Evolutionary conservation across 208 protist species (phyloP).

Genomic region (Naegleria gruberi): DNA sequence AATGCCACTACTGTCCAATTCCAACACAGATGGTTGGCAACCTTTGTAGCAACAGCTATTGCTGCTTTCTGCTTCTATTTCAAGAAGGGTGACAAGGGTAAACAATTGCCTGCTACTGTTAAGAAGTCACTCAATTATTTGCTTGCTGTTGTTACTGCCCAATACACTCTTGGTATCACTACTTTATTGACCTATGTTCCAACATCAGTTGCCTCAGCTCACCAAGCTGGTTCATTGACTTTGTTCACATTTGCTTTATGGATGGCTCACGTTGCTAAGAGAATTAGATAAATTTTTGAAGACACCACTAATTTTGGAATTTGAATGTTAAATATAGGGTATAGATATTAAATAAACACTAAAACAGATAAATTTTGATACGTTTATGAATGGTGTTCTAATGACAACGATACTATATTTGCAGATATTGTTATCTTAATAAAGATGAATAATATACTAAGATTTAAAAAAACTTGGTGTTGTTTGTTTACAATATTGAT

Average conservation of each 20-base stretch:
- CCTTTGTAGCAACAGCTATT: background rate
- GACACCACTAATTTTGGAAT: too few relatives aligned
- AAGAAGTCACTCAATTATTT: background rate
- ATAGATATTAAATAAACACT: too few relatives aligned
- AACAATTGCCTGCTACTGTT: background rate
- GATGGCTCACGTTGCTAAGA: background rate
- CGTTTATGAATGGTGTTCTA: too few relatives aligned
- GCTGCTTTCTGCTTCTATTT: background rate
- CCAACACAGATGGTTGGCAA: background rate
- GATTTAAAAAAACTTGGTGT: too few relatives aligned
- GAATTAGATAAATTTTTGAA: constrained; percentile 2
- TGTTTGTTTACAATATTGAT: too few relatives aligned
- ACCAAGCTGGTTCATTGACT: constrained; percentile 13
- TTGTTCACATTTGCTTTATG: background rate
- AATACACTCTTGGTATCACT: background rate
- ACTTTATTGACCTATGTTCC: constrained; percentile 16
- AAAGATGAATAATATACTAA: too few relatives aligned
- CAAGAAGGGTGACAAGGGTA: background rate
- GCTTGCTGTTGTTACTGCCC: background rate
- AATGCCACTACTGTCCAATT: constrained; percentile 16
- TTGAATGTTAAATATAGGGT: too few relatives aligned
- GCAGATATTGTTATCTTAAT: too few relatives aligned
- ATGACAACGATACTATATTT: too few relatives aligned
- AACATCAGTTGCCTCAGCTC: background rate
- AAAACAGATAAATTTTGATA: too few relatives aligned